phyloP scores from a whole-genome alignment of 306 rosid species.

The Quercus bicolor region DNA sequence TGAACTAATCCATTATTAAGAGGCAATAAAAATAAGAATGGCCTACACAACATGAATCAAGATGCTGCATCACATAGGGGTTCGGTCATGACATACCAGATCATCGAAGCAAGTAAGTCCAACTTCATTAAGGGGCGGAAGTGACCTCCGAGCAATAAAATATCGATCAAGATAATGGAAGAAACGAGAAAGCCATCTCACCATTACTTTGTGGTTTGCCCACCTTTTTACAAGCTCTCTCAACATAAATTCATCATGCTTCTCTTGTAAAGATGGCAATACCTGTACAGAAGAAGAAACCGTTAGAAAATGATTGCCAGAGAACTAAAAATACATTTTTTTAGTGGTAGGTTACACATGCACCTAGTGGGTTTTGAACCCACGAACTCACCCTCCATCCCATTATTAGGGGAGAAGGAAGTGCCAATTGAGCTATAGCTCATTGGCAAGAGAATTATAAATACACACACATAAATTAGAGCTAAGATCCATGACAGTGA shows the following conservation, averaged over 20 bases:
- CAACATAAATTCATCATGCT: conserved; percentile 65
- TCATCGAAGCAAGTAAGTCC: conserved; percentile 56
- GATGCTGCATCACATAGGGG: not conserved
- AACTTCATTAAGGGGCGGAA: conserved; percentile 58
- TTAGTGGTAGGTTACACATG: no score
- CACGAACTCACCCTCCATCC: no score
- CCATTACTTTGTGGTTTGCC: conserved; percentile 75
- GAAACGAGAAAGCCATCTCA: conserved; percentile 59
- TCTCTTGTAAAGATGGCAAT: conserved; percentile 64
- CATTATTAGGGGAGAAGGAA: no score
- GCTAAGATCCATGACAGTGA: not conserved
- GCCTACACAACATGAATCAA: not conserved
- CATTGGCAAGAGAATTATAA: not conserved
- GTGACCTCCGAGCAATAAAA: conserved; percentile 40
- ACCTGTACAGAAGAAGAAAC: conserved; percentile 37
- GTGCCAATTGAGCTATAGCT: no score
- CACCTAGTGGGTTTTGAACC: no score
- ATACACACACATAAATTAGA: not conserved
- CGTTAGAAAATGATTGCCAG: not conserved
- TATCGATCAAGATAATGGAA: conserved; percentile 62
- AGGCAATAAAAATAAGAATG: conserved; percentile 1
- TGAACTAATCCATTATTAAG: not conserved
- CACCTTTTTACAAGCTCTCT: conserved; percentile 73
- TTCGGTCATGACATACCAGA: conserved; percentile 42
- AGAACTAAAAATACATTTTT: not conserved